A percentile compares a stretch with the other conserved stretches of the same genome.
Conservation (phyloP, 2,329 filamentous ascomycete genomes). For the Diaporthe destruens region DNA sequence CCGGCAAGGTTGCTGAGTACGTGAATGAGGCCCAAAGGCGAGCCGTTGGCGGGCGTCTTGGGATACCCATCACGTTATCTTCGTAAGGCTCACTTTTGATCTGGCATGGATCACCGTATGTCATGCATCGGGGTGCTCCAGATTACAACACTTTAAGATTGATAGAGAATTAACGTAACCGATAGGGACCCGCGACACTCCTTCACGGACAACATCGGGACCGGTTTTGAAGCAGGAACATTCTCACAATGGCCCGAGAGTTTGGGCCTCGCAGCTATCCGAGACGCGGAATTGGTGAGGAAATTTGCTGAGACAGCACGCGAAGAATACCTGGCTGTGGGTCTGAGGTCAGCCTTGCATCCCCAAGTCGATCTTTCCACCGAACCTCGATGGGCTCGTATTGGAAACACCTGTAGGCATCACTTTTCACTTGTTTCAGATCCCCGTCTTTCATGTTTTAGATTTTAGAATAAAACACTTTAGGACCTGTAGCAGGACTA, state of each 20-base stretch:
- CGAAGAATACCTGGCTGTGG: slow-evolving; percentile 58
- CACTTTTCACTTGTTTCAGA: too few species aligned
- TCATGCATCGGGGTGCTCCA: too few species aligned
- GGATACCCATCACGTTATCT: slow-evolving; percentile 62
- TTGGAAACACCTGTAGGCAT: slow-evolving; percentile 53
- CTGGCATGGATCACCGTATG: too few species aligned
- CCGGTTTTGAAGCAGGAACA: slow-evolving; percentile 56
- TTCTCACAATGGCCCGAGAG: slow-evolving; percentile 66
- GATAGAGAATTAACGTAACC: too few species aligned
- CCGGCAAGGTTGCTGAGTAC: slow-evolving; percentile 52
- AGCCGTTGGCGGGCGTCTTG: slow-evolving; percentile 58
- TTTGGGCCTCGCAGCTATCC: slow-evolving; percentile 62
- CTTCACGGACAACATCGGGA: slow-evolving; percentile 58
- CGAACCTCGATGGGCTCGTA: slow-evolving; percentile 64
- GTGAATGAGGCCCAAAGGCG: slow-evolving; percentile 57
- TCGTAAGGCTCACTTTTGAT: slow-evolving; percentile 43
- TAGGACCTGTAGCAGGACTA: too few species aligned
- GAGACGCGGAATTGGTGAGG: slow-evolving; percentile 57
- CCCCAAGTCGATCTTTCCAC: slow-evolving; percentile 65
- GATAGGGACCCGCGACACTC: slow-evolving; percentile 47
- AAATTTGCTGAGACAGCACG: slow-evolving; percentile 63
- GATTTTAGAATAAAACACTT: too few species aligned
- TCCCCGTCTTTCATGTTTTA: too few species aligned
- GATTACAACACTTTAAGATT: too few species aligned
- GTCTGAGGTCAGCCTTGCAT: slow-evolving; percentile 61